Evolutionary conservation across 148 eudicot species (phyloP).

Genomic region (Hydrangea macrophylla): DNA sequence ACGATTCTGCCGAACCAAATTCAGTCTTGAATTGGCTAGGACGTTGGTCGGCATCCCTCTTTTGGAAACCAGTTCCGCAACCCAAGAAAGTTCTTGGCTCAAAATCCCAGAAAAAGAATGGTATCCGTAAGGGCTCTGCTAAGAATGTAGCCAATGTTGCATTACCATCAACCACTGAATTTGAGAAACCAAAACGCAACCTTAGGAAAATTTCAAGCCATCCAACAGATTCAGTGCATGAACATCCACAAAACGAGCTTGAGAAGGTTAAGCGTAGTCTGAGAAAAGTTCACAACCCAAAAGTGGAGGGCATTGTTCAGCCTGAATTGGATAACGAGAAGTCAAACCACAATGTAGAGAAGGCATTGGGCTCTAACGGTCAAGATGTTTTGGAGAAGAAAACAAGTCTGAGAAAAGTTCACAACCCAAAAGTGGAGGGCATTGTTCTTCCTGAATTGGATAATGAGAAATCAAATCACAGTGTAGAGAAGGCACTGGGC

Average conservation of each 20-base stretch:
- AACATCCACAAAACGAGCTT: slow-evolving; percentile 47
- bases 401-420: slow-evolving; percentile 55
- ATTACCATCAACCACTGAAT: slow-evolving; percentile 34
- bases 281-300: slow-evolving; percentile 52
- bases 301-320: slow-evolving; percentile 24
- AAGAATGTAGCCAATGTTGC: slow-evolving; percentile 24
- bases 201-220: slow-evolving; percentile 38
- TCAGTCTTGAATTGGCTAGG: slow-evolving; percentile 48
- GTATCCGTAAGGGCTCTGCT: slow-evolving; percentile 35
- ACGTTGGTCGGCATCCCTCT: slow-evolving; percentile 48
- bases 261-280: slow-evolving; percentile 58
- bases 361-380: slow-evolving; percentile 17
- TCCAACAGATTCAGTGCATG: slow-evolving; percentile 37
- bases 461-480: slow-evolving; percentile 25
- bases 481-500: slow-evolving; percentile 21
- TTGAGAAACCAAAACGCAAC: slow-evolving; percentile 48
- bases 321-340: slow-evolving; percentile 25
- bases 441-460: slow-evolving; percentile 22
- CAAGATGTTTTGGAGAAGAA: slow-evolving; percentile 19
- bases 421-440: slow-evolving; percentile 34
- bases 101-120: slow-evolving; percentile 39
- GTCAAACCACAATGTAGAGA: slow-evolving; percentile 24
- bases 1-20: slow-evolving; percentile 45
- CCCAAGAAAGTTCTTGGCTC: slow-evolving; percentile 34
- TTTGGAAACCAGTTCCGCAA: slow-evolving; percentile 44